Evolutionary conservation across 768 basidiomycete genomes (phyloP).

Genomic region (Termitomyces sp.): DNA sequence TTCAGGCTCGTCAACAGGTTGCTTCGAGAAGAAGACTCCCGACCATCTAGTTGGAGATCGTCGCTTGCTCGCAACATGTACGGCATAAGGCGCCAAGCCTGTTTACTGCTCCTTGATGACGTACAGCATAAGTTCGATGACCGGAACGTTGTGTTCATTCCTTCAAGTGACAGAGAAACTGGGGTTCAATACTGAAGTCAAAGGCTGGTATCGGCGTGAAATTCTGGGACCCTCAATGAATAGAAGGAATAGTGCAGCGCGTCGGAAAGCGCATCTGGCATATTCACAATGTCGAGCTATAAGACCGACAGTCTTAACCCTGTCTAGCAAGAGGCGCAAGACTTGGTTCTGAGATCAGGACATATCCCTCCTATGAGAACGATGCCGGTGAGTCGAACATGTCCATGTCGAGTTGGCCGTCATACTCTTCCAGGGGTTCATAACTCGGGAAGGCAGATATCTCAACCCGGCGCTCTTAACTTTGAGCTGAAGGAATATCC

Average conservation of each 20-base stretch:
- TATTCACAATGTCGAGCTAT: neutral
- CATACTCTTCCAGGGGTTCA: too few relatives aligned
- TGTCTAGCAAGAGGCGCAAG: neutral
- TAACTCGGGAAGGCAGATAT: too few relatives aligned
- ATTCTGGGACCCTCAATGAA: neutral
- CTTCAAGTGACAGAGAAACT: neutral
- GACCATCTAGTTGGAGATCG: neutral
- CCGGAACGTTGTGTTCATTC: neutral
- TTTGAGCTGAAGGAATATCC: neutral
- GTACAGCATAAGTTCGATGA: neutral
- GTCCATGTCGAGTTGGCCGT: too few relatives aligned
- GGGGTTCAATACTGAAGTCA: too few relatives aligned
- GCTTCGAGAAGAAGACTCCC: neutral
- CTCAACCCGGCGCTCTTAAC: neutral
- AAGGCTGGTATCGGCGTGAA: neutral
- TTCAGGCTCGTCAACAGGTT: neutral
- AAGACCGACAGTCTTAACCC: neutral
- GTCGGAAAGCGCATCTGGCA: neutral
- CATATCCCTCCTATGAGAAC: neutral
- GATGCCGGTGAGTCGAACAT: neutral
- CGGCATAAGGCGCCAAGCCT: neutral
- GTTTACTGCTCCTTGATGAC: neutral
- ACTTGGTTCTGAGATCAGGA: neutral
- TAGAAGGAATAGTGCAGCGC: neutral
- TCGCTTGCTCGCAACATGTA: too few relatives aligned